A percentile compares a stretch with the other conserved stretches of the same genome.
phyloP scores from a whole-genome alignment of 2,329 filamentous ascomycete species.

The Exophiala xenobiotica region DNA sequence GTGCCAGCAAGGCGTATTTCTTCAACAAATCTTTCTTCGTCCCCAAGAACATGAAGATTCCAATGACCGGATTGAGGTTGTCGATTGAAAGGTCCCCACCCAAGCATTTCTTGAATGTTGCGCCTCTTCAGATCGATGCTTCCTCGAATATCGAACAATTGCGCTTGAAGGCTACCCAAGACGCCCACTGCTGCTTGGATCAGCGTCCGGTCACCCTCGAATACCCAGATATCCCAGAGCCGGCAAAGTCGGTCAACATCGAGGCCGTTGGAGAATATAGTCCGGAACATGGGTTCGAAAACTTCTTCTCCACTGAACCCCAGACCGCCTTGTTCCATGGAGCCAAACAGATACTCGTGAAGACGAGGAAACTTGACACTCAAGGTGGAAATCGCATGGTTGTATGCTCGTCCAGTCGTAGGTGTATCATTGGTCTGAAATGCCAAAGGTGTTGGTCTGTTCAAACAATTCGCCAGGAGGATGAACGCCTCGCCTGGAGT shows the following conservation, averaged over 20 bases:
- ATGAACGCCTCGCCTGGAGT: constrained; percentile 56
- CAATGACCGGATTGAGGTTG: constrained; percentile 43
- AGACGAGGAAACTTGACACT: constrained; percentile 59
- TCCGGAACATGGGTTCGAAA: constrained; percentile 56
- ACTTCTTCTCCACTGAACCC: constrained; percentile 41
- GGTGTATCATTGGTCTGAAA: constrained; percentile 59
- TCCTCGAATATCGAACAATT: constrained; percentile 41
- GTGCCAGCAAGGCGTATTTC: constrained; percentile 45
- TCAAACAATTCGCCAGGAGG: constrained; percentile 60
- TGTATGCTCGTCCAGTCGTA: constrained; percentile 57
- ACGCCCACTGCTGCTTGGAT: constrained; percentile 47
- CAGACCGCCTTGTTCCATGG: constrained; percentile 30
- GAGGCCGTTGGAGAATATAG: constrained; percentile 53
- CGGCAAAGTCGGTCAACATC: constrained; percentile 55
- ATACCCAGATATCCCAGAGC: constrained; percentile 62
- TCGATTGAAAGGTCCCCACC: constrained; percentile 37
- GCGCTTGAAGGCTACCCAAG: constrained; percentile 44
- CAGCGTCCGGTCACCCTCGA: constrained; percentile 57
- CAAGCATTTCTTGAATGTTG: constrained; percentile 33
- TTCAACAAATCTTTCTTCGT: constrained; percentile 45
- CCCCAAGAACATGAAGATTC: constrained; percentile 39
- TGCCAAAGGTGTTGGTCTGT: constrained; percentile 59
- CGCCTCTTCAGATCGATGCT: constrained; percentile 38
- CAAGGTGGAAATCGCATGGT: constrained; percentile 55
- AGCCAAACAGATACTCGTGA: constrained; percentile 52